Percentiles rank a stretch among this genome's conserved stretches.
Evolutionary conservation across 768 basidiomycete genomes (phyloP).

Genomic region (Lentinula lateritia): DNA sequence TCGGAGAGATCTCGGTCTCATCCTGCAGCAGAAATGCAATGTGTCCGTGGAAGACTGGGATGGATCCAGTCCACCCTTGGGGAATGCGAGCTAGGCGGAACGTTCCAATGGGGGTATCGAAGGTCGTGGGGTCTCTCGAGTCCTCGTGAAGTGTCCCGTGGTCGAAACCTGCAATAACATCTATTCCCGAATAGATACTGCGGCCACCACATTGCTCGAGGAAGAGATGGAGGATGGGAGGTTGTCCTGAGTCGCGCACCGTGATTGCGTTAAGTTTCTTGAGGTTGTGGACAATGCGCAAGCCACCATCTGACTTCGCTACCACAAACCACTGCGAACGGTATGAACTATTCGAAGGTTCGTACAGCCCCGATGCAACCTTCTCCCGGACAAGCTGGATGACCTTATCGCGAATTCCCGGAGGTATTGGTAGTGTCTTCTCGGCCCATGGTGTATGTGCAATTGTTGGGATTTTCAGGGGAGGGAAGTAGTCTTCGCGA

Average conservation of each 20-base stretch:
- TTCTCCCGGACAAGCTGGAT: constrained; percentile 26
- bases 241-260: too few relatives aligned
- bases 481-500: constrained; percentile 13
- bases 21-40: constrained; percentile 26
- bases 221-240: too few relatives aligned
- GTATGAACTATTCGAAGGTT: constrained; percentile 33
- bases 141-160: constrained; percentile 16
- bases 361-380: constrained; percentile 31
- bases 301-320: background rate
- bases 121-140: constrained; percentile 7
- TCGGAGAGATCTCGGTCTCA: constrained; percentile 19
- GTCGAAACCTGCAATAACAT: background rate
- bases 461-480: constrained; percentile 14
- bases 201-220: too few relatives aligned
- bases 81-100: too few relatives aligned
- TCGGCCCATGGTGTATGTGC: constrained; percentile 18
- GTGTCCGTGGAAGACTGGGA: constrained; percentile 24
- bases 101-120: too few relatives aligned
- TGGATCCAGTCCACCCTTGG: constrained; percentile 24
- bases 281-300: background rate
- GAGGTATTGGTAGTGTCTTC: constrained; percentile 5
- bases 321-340: constrained; percentile 13
- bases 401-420: constrained; percentile 25
- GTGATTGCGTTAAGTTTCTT: too few relatives aligned
- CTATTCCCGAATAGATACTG: background rate